Evolutionary conservation across 1,284 basidiomycete genomes (phyloP), one percentile per base, ranked within the genome.

Genomic region (Pisolithus thermaeus): DNA sequence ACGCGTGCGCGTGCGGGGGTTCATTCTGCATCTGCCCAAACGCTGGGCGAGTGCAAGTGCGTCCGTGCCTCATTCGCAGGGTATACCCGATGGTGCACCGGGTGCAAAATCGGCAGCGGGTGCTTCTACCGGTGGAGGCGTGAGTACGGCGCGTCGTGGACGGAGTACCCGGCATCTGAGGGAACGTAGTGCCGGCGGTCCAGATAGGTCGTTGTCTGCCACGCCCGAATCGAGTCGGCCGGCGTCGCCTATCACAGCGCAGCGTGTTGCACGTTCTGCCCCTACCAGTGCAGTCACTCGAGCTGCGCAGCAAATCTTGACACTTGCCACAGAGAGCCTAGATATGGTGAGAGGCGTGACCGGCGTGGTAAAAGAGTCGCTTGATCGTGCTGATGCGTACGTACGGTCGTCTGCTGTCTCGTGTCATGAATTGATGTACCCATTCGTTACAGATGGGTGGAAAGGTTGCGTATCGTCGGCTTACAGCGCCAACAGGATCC

Each of bases 281-380:
- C 78, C 80, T 1, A 77, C 77, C 3, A 70, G 77, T 41, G 70
- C 79, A 1, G 84, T 86, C 8, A 77, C 79, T 1, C 75, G 82
- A 25, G 88, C 92, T 14, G 90, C 92, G 9, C 87, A 90, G 64
- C 74, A 87, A 46, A 84, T 96, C 36, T 64, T 96, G 59, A 84
- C 85, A 9, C 80, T 96, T 9, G 91, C 92, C 18, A 90, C 88
- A 23, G 93, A 96, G 72, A 91, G 89, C 62, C 67, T 96, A 66
- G 92, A 95, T 63, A 94, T 95, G 86, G 83, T 96, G 73, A 77
- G 86, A 37, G 84, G 88, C 36, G 90, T 95, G 22, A 92, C 90
- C 8, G 78, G 81, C 2, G 90, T 95, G 20, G 89, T 95, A 60
- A 87, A 84, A 61, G 92, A 95, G 56, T 90, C 85, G 56, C 73